A percentile compares a stretch with the other conserved stretches of the same genome.
Evolutionary conservation across 306 rosid genomes (phyloP).

Genomic region (Fagus crenata): DNA sequence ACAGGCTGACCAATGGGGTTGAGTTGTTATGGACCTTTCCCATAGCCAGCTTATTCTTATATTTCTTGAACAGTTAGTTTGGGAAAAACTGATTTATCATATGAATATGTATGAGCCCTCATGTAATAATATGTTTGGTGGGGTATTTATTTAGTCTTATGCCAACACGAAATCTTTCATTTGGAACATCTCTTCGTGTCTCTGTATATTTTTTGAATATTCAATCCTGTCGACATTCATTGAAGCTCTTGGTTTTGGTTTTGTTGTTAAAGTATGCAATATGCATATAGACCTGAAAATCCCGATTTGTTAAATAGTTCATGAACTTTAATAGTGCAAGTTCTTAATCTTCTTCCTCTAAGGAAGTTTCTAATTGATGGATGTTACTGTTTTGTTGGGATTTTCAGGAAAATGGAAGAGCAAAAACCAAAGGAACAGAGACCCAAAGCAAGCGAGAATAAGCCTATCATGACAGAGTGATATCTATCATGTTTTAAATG

Average conservation of each 20-base stretch:
- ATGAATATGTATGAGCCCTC: not conserved
- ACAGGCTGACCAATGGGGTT: not conserved
- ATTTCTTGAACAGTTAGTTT: not conserved
- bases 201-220: not conserved
- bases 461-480: constrained; percentile 95
- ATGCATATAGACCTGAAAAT: not conserved
- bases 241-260: not conserved
- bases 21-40: not conserved
- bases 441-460: constrained; percentile 86
- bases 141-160: not conserved
- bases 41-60: not conserved
- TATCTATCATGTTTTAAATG: constrained; percentile 26
- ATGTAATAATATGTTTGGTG: not conserved
- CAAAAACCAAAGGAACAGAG: constrained; percentile 90
- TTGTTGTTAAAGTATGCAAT: not conserved
- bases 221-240: not conserved
- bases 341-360: constrained; percentile 13
- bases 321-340: not conserved
- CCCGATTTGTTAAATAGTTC: not conserved
- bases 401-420: constrained; percentile 78
- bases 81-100: not conserved
- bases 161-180: not conserved
- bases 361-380: constrained; percentile 8
- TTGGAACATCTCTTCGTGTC: not conserved
- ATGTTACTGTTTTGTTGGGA: constrained; percentile 8